These are phyloP conservation scores for Hypoxylon trugodes DNA, from an alignment of 495 filamentous ascomycete genomes.

Conservation along the genomic window DNA sequence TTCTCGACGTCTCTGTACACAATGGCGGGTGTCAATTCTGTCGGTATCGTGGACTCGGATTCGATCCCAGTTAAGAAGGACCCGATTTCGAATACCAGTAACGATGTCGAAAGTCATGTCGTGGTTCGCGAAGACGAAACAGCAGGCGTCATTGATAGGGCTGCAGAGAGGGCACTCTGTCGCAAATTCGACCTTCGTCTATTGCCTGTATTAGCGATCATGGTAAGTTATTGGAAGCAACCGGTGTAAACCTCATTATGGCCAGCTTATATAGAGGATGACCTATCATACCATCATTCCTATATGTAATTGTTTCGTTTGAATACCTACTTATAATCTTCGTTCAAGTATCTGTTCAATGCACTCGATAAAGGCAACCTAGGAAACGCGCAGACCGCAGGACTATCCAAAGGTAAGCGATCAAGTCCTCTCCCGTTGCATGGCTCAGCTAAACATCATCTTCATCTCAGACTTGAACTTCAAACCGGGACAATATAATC, in stretches of 20 bases:
- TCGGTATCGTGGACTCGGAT: constrained; percentile 12
- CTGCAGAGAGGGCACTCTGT: constrained; percentile 68
- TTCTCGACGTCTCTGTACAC: not conserved
- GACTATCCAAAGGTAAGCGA: constrained; percentile 55
- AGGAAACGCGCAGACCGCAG: constrained; percentile 73
- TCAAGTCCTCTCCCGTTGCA: constrained; percentile 40
- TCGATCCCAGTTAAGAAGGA: constrained; percentile 14
- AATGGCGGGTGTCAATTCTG: constrained; percentile 14
- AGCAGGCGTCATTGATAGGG: constrained; percentile 42
- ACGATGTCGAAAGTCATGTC: constrained; percentile 35
- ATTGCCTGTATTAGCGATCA: constrained; percentile 68
- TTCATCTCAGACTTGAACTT: constrained; percentile 60
- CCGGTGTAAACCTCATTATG: constrained; percentile 11
- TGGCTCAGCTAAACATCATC: constrained; percentile 7
- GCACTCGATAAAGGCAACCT: constrained; percentile 73
- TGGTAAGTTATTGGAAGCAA: constrained; percentile 55
- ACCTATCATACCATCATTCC: not conserved
- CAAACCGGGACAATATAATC: constrained; percentile 72
- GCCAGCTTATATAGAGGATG: not conserved
- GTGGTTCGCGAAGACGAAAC: constrained; percentile 19
- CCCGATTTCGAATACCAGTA: constrained; percentile 17
- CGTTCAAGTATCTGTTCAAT: constrained; percentile 63
- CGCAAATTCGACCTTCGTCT: constrained; percentile 70
- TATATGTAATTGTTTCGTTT: no score
- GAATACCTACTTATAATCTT: constrained; percentile 5